phyloP scores from a whole-genome alignment of 768 basidiomycete genomes.

The Podaxis sp. region DNA sequence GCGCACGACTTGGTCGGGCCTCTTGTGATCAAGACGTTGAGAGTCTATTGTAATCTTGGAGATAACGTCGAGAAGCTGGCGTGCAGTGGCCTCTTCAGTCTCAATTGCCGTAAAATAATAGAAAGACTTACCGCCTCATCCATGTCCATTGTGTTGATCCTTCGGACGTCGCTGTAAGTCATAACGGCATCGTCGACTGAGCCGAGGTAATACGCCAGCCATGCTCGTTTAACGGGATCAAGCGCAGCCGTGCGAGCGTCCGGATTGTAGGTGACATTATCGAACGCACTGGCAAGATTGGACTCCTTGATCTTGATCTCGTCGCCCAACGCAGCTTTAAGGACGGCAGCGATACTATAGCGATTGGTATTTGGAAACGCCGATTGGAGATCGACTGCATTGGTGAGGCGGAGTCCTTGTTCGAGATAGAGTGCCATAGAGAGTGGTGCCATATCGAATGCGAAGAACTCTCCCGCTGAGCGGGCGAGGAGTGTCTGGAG shows the following conservation, averaged over 20 bases:
- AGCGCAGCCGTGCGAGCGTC: conserved; percentile 28
- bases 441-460: conserved; percentile 54
- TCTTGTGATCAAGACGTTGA: conserved; percentile 45
- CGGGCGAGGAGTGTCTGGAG: conserved; percentile 43
- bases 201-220: conserved; percentile 49
- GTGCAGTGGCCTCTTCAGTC: not conserved
- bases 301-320: conserved; percentile 31
- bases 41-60: conserved; percentile 46
- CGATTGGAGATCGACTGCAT: conserved; percentile 61
- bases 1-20: conserved; percentile 45
- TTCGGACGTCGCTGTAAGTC: conserved; percentile 39
- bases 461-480: conserved; percentile 41
- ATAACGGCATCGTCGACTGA: conserved; percentile 40
- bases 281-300: conserved; percentile 38
- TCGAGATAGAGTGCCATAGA: conserved; percentile 48
- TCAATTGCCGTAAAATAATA: not conserved
- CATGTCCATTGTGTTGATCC: conserved; percentile 45
- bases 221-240: conserved; percentile 45
- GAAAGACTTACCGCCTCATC: conserved; percentile 31
- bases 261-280: conserved; percentile 34
- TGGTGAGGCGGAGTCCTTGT: conserved; percentile 39
- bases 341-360: conserved; percentile 37
- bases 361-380: conserved; percentile 40
- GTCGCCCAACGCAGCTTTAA: conserved; percentile 42
- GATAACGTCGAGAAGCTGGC: conserved; percentile 36